Evolutionary conservation across 495 filamentous ascomycete genomes (phyloP).

Genomic region (Penicillium soppii): DNA sequence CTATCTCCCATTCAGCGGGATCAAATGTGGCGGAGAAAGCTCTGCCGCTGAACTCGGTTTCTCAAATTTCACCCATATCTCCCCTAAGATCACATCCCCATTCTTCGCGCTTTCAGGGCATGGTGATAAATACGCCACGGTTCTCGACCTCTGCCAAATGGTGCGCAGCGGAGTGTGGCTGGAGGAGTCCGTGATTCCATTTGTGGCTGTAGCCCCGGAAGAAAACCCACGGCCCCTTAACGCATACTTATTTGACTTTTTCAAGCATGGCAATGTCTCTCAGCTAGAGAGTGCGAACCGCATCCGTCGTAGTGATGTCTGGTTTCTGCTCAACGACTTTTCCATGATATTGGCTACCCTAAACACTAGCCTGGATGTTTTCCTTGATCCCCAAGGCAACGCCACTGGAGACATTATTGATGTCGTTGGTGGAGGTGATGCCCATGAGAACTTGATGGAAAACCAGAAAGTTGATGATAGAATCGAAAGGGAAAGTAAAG

Average conservation of each 20-base stretch:
- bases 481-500: not conserved
- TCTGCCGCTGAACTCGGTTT: not conserved
- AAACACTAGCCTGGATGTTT: conserved; percentile 51
- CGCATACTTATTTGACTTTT: conserved; percentile 71
- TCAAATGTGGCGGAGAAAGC: not conserved
- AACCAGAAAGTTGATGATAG: not conserved
- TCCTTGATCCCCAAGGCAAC: conserved; percentile 12
- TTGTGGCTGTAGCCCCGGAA: conserved; percentile 56
- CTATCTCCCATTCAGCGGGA: conserved; percentile 57
- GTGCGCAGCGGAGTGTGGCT: conserved; percentile 67
- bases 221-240: conserved; percentile 52
- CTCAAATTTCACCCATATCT: not conserved
- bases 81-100: conserved; percentile 53
- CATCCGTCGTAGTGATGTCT: conserved; percentile 62
- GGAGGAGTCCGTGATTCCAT: conserved; percentile 68
- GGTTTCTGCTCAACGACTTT: conserved; percentile 70
- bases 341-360: conserved; percentile 68
- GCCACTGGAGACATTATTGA: conserved; percentile 17
- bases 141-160: conserved; percentile 62
- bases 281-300: conserved; percentile 58
- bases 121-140: conserved; percentile 57
- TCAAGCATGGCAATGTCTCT: conserved; percentile 52
- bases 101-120: conserved; percentile 73
- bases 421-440: conserved; percentile 16
- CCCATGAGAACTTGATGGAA: conserved; percentile 11